Percentiles rank a stretch among this genome's conserved stretches.
These are phyloP conservation scores for Ceratocystiopsis sp. DNA, from an alignment of 2,329 filamentous ascomycete species.

Conservation along the genomic window DNA sequence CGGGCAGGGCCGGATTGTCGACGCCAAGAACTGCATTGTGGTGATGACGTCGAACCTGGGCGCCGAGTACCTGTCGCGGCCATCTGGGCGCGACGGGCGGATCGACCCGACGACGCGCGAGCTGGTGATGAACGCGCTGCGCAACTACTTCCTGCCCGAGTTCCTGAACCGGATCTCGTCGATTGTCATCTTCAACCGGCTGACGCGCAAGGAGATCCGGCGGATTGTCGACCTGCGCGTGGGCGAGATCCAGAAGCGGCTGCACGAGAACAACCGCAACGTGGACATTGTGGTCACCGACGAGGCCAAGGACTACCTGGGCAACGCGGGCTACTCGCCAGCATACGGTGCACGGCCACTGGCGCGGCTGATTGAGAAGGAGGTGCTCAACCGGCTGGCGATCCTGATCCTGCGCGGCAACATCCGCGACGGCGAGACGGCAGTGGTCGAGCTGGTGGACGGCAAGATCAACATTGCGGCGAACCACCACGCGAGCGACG, in stretches of 20 bases:
- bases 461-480: conserved; percentile 66
- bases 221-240: conserved; percentile 90
- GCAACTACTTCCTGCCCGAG: conserved; percentile 93
- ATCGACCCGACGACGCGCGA: conserved; percentile 78
- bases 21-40: conserved; percentile 95
- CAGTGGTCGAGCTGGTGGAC: conserved; percentile 60
- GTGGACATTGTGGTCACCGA: conserved; percentile 68
- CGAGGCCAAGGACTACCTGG: conserved; percentile 85
- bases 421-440: conserved; percentile 71
- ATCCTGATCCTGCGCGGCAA: conserved; percentile 77
- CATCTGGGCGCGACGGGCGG: conserved; percentile 58
- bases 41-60: conserved; percentile 98
- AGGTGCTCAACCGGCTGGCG: conserved; percentile 84
- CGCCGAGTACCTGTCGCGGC: conserved; percentile 78
- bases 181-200: conserved; percentile 94
- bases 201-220: conserved; percentile 77
- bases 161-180: conserved; percentile 97
- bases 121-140: conserved; percentile 76
- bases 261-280: conserved; percentile 71
- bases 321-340: conserved; percentile 80
- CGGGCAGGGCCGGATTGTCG: conserved; percentile 85
- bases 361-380: conserved; percentile 82
- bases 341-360: conserved; percentile 87
- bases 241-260: conserved; percentile 74
- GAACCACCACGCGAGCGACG: conserved; percentile 55